Conservation (phyloP, 371 early-diverging fungal species). For the Mucor ambiguus region DNA sequence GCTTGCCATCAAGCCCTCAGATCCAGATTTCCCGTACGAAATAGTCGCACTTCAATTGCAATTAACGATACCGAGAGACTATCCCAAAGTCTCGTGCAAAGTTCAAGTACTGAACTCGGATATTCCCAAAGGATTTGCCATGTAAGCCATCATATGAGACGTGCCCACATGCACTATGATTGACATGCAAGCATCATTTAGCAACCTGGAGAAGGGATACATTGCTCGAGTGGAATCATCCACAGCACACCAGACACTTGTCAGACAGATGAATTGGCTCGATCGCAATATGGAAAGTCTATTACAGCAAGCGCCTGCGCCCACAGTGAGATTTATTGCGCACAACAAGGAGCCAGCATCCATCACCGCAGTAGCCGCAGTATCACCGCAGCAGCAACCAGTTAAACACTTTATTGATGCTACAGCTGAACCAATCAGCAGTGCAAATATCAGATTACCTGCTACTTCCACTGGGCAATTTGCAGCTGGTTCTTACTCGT, state of each 20-base stretch:
- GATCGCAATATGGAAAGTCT: slow-evolving; percentile 60
- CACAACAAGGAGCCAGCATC: neutral
- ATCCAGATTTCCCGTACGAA: slow-evolving; percentile 81
- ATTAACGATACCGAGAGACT: slow-evolving; percentile 50
- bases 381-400: slow-evolving; percentile 2
- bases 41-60: slow-evolving; percentile 59
- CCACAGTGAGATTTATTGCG: slow-evolving; percentile 56
- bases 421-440: slow-evolving; percentile 6
- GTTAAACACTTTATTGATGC: slow-evolving; percentile 11
- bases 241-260: slow-evolving; percentile 37
- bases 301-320: slow-evolving; percentile 58
- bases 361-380: slow-evolving; percentile 1
- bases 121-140: slow-evolving; percentile 66
- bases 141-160: slow-evolving; percentile 30
- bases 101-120: slow-evolving; percentile 62
- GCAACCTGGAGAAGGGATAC: slow-evolving; percentile 25
- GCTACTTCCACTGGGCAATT: neutral
- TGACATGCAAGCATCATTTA: neutral
- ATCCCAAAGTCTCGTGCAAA: slow-evolving; percentile 42
- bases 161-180: neutral
- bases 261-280: slow-evolving; percentile 61
- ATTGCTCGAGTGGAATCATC: slow-evolving; percentile 3
- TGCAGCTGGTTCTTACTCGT: neutral
- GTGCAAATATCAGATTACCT: neutral
- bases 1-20: slow-evolving; percentile 59